Conservation (phyloP, 2,329 filamentous ascomycete species). For the Colletotrichum zoysiae region DNA sequence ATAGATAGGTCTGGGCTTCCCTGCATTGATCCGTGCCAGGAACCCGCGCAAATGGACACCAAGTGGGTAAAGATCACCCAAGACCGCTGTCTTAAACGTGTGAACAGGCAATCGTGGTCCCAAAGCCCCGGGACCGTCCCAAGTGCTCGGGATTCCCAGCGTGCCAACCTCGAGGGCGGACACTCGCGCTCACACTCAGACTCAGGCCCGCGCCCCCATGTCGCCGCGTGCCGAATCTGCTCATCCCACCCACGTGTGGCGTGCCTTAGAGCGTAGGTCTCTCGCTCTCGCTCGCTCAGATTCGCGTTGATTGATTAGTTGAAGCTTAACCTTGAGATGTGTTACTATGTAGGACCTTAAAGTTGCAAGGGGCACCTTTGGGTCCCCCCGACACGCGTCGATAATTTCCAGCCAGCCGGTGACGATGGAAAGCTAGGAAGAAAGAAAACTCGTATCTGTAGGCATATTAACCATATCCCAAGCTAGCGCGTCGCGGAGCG, state of each 20-base stretch:
- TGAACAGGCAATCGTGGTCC: neutral
- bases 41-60: neutral
- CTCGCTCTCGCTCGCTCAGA: neutral
- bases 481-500: neutral
- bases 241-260: neutral
- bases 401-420: too few species aligned
- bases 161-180: neutral
- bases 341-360: neutral
- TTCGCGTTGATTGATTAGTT: neutral
- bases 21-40: neutral
- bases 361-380: neutral
- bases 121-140: slow-evolving; percentile 3
- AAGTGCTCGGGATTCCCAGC: neutral
- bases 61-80: neutral
- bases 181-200: neutral
- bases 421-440: neutral
- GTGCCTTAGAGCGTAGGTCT: neutral
- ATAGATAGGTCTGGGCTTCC: neutral
- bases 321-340: neutral
- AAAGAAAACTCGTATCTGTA: neutral
- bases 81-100: neutral
- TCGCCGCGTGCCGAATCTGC: neutral
- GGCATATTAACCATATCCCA: neutral
- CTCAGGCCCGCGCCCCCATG: neutral
- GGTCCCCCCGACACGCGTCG: neutral